Base-by-base conservation (phyloP, 768 basidiomycete species). In the Pleurotus djamor region DNA sequence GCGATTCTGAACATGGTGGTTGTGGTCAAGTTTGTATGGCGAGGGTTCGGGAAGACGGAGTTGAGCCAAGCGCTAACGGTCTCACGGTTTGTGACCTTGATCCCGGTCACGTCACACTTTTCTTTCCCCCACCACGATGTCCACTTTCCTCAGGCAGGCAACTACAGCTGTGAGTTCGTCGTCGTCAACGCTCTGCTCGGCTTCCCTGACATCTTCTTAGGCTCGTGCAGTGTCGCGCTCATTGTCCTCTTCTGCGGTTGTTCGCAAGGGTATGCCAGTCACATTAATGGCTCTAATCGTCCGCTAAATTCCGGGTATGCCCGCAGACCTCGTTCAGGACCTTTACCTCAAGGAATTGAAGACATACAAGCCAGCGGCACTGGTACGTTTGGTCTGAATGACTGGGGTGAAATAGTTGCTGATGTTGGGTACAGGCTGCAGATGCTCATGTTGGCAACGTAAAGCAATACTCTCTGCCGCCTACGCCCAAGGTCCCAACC, bases 271-370 rank as follows among this genome's bases (percentile, higher is more conserved):
- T 88, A 68, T 33, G 79, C 44, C 52, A 58, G 63, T 63, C 64
- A 67, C 67, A 68, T 66, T 48, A 60, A 58, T 34, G 61, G 52
- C 37, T 55, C 50, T 41, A 33, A 34, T 38, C 6, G 44, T 44
- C 45, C 37, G 45, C 33, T 57, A 60, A 65, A 74, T 74, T 69
- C 75, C 77, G 76, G 74, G 70, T 76, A 67, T 65, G 66, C 72
- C 76, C 72, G 75, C 71, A 97, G 96, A 97, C 80, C 80, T 96
- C 69, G 82, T 98, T 56, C 92, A 96, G 83, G 94, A 97, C 63
- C 72, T 97, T 58, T 98, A 98, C 76, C 66, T 98, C 65, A 87
- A 82, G 69, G 91, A 96, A 78, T 82, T 98, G 67, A 96, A 91
- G 76, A 73, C 83, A 4, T 98, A 96, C 85, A 96, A 93, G 80